These are phyloP conservation scores for Bromus sterilis DNA, from an alignment of 176 grass and related monocot genomes.

Conservation along the genomic window DNA sequence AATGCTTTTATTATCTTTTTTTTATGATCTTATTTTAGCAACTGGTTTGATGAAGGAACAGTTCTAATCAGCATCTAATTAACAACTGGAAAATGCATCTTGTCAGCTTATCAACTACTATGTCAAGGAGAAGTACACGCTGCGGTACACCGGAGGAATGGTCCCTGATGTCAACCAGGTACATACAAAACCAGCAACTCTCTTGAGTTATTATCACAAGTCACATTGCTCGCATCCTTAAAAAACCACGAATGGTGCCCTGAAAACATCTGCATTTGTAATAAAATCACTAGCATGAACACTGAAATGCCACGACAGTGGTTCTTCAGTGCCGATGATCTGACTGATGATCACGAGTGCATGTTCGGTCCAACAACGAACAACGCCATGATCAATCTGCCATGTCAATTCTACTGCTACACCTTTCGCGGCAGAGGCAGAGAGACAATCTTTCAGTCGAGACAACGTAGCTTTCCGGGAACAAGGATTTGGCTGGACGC, in stretches of 20 bases:
- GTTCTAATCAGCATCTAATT: not conserved
- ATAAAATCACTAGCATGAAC: too few species aligned
- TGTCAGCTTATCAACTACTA: slow-evolving; percentile 91
- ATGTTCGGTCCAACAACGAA: not conserved
- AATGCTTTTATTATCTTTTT: too few species aligned
- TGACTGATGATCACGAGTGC: not conserved
- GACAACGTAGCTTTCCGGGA: slow-evolving; percentile 26
- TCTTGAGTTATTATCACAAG: not conserved
- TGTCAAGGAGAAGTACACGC: slow-evolving; percentile 91
- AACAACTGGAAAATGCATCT: not conserved
- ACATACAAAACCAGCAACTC: slow-evolving; percentile 3
- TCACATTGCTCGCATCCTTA: not conserved
- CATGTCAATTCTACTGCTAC: not conserved
- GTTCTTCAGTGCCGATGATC: not conserved
- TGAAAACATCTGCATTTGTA: not conserved
- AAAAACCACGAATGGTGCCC: not conserved
- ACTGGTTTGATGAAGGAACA: not conserved
- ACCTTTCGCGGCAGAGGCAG: not conserved
- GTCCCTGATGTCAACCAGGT: slow-evolving; percentile 99
- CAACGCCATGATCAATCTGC: not conserved
- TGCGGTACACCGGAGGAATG: slow-evolving; percentile 99
- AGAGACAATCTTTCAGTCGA: not conserved
- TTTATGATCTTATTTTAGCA: too few species aligned
- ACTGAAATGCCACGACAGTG: not conserved
- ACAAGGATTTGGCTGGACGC: slow-evolving; percentile 4